These are phyloP conservation scores for Botrytis hyacinthi DNA, from an alignment of 2,329 filamentous ascomycete genomes.

Conservation along the genomic window DNA sequence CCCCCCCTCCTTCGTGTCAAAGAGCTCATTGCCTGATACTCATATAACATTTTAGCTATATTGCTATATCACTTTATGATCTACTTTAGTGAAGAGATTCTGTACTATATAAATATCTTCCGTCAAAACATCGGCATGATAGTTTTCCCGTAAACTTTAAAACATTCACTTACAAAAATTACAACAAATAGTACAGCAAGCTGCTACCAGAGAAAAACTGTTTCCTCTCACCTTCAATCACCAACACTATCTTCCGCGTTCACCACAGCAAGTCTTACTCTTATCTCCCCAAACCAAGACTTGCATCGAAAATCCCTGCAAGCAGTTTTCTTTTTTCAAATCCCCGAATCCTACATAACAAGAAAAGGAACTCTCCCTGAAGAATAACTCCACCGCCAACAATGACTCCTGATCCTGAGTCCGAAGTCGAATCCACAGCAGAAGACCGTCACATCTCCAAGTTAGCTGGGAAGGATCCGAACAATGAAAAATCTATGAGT, in stretches of 20 bases:
- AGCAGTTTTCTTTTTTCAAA: background rate
- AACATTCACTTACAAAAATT: background rate
- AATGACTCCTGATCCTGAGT: background rate
- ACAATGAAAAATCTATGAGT: background rate
- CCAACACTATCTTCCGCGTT: accelerated
- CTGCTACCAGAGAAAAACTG: background rate
- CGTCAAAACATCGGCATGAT: background rate
- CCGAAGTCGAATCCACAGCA: background rate
- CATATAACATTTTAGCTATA: background rate
- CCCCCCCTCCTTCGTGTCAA: no score
- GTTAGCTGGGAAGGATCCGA: background rate
- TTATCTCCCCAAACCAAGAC: background rate
- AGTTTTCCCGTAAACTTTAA: background rate
- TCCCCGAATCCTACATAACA: background rate
- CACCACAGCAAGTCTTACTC: background rate
- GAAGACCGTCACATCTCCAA: background rate
- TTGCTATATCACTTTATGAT: accelerated
- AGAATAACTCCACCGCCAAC: background rate
- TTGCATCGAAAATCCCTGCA: background rate
- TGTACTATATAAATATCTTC: accelerated
- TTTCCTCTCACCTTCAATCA: background rate
- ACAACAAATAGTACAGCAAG: background rate
- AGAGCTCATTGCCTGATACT: background rate
- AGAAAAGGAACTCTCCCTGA: background rate
- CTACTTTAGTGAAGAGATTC: background rate